Base-by-base conservation (phyloP, 2,329 filamentous ascomycete genomes). In the Leptographium procerum region DNA sequence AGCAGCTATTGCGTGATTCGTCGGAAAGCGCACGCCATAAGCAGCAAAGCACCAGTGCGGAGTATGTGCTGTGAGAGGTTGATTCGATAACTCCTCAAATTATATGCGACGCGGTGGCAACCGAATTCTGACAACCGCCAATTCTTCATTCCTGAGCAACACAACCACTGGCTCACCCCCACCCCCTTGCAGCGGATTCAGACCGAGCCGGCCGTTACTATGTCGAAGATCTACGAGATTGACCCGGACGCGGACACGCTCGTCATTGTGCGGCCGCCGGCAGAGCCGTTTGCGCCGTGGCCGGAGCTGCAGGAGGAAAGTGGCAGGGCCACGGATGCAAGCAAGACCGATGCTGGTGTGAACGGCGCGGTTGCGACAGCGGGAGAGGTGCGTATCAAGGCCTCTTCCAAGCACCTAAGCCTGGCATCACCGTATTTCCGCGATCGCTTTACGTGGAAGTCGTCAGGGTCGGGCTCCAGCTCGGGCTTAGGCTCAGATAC, bases 341-440 rank as follows among this genome's bases (percentile, higher is more conserved):
- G 56, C 26, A 29, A 16, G 43, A 40, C n/a, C 8, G 50, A 33
- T 22, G n/a, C 3, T 19, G 9, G 19, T 5, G n/a, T 8, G 2
- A 26, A 53, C 19, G 31, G 51, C 31, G 8, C 47, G 28, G 29
- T 22, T 4, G n/a, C 19, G 2, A 11, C 22, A 7, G 56, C 53
- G 7, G 57, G 63, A 1, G 68, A 67, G 3, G 62, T 70, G 53
- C 67, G 67, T 58, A 66, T 71, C 66, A 71, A 71, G 57, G 66
- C 68, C 16, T 73, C 71, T 1, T 70, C 70, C 2, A 68, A 65
- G 57, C 71, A 73, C 58, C 64, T 73, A n/a, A 64, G 63, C 24
- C 64, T 72, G 7, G 70, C 70, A 1, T 73, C 71, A 10, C 60
- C 62, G 26, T 59, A 61, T 5, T 65, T 69, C 57, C 62, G 55